Conservation (phyloP, 768 basidiomycete genomes). For the Tulasnella sp. region DNA sequence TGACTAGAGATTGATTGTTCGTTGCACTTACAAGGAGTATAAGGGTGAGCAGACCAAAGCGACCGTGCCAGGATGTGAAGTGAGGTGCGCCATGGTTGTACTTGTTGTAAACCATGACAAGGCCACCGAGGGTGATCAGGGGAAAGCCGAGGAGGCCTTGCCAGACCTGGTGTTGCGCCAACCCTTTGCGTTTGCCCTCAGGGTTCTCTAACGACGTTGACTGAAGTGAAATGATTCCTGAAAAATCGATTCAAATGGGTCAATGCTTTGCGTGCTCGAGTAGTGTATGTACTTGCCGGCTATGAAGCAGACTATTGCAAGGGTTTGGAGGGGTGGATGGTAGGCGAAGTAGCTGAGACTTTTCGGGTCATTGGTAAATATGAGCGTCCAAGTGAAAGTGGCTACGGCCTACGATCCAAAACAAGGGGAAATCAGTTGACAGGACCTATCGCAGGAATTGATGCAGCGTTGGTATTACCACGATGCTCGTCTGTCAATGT, state of each 20-base stretch:
- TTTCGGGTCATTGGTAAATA: slow-evolving; percentile 10
- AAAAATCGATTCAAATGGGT: neutral
- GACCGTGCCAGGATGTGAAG: slow-evolving; percentile 13
- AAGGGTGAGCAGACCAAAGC: slow-evolving; percentile 1
- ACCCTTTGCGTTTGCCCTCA: neutral
- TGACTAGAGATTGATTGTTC: neutral
- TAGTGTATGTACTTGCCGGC: neutral
- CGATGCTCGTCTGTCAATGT: neutral
- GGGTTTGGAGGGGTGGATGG: slow-evolving; percentile 8
- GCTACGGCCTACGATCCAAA: neutral
- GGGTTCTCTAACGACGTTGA: neutral
- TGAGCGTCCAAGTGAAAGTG: slow-evolving; percentile 11
- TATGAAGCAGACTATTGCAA: slow-evolving; percentile 3
- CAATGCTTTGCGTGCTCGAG: neutral
- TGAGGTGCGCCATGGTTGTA: slow-evolving; percentile 3
- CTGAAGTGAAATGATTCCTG: slow-evolving; percentile 5
- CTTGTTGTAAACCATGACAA: slow-evolving; percentile 11
- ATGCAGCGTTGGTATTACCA: neutral
- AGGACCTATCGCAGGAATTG: too few species aligned
- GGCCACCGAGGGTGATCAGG: slow-evolving; percentile 2
- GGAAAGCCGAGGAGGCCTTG: neutral
- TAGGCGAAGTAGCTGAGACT: slow-evolving; percentile 11
- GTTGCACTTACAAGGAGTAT: neutral
- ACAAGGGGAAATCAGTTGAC: neutral
- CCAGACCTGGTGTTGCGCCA: neutral